phyloP scores from a whole-genome alignment of 2,329 filamentous ascomycete species.

The Leptographium lundbergii region DNA sequence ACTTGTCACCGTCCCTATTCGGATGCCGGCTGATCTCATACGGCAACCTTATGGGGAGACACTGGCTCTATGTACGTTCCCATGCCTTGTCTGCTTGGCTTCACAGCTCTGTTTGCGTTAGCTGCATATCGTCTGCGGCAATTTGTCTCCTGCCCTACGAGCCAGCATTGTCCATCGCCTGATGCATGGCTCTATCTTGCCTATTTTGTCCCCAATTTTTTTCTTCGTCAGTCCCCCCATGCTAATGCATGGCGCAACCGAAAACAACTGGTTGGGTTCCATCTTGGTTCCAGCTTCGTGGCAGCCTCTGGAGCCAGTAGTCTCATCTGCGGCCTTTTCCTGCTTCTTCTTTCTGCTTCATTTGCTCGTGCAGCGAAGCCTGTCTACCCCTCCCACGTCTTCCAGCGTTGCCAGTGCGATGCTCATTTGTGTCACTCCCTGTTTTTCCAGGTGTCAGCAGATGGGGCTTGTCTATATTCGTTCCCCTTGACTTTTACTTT shows the following conservation, averaged over 20 bases:
- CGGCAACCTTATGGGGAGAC: too few species aligned
- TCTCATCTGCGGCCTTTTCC: constrained; percentile 7
- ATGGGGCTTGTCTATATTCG: too few species aligned
- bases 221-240: background rate
- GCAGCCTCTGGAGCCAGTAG: constrained; percentile 16
- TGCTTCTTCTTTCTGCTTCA: background rate
- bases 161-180: background rate
- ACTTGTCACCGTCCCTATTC: too few species aligned
- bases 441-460: too few species aligned
- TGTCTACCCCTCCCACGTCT: background rate
- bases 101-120: background rate
- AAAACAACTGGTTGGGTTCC: constrained; percentile 2
- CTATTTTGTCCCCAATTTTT: background rate
- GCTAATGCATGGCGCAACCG: constrained; percentile 2
- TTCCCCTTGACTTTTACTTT: too few species aligned
- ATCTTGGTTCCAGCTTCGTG: constrained; percentile 15
- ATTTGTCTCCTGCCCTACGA: background rate
- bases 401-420: too few species aligned
- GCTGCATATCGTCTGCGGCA: background rate
- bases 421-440: too few species aligned
- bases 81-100: background rate
- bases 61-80: too few species aligned
- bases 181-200: background rate
- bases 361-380: background rate
- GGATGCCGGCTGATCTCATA: too few species aligned